Evolutionary conservation across 169 alveolate genomes (phyloP), one percentile per base, ranked within the genome.

Genomic region (Pseudocohnilembus persalinus): DNA sequence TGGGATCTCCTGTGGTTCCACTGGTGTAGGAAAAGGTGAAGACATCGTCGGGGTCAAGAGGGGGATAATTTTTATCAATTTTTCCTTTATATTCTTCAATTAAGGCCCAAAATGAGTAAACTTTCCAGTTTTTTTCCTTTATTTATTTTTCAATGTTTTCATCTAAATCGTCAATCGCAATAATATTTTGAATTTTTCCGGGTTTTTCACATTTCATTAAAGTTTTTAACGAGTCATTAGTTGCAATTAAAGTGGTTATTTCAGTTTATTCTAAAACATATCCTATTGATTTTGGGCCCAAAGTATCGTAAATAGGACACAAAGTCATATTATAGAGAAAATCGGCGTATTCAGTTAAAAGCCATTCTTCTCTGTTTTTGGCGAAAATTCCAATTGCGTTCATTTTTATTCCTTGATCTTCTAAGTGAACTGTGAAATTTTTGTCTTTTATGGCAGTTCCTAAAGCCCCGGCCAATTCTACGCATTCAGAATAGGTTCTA

Each of bases 1-100:
- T 99, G 16, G 99, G 99, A 63, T 85, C 84, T 75, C 99, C 99
- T 31, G 99, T 98, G 0, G 99, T 98, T 27, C 99, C 99, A 31
- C 99, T 95, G 31, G 99, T 99, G 91, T 97, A 99, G 77, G 99
- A 98, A 31, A 99, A 93, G 26, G 98, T 96, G 90, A 90, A 93
- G 30, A 97, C 76, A 49, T 95, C 88, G 31, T 97, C 96, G 31
- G 93, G 95, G 83, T 73, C 77, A 34, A 85, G 92, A 91, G 81
- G 93, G 87, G 88, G 74, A 30, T 75, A 74, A 35, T 29, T 49
- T 63, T 79, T 28, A 27, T 29, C 15, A 0, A 79, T 4, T 31
- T 79, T 49, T 35, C 64, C 74, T 49, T 16, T 79, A 27, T 79
- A 34, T 63, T 79, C 84, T 29, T 79, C 49, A 26, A 63, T 28